Evolutionary conservation across 179 eudicot species (phyloP), one percentile per base, ranked within the genome.

Genomic region (Spergularia azorica): DNA sequence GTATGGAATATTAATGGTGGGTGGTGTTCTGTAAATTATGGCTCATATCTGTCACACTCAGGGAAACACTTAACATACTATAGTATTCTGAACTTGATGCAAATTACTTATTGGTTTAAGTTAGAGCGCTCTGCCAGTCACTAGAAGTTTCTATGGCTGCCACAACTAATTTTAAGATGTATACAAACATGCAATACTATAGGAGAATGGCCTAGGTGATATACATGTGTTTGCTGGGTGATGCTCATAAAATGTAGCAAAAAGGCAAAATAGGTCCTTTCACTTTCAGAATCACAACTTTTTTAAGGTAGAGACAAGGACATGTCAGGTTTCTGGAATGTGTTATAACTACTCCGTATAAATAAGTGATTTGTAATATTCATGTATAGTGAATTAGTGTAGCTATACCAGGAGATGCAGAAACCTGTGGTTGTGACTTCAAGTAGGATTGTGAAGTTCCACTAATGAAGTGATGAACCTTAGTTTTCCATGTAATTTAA

Each of bases 1-100:
- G 80, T 86, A 67, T 96, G 99, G 99, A 96, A 96, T 82, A 94
- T 96, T 76, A 92, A 92, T 77, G 99, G 99, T 96, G 83, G 76
- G 92, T 72, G 13, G 21, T 75, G 21, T 67, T 76, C 71, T 65
- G 75, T 60, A 11, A 48, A 50, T n/a, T 70, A 59, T 59, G 67
- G 58, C 60, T 59, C 51, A 61, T 51, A 5, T 18, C 32, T 71
- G 52, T 48, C 36, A 62, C 38, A n/a, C 59, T 69, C 50, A 15
- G 9, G 17, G 20, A 36, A 32, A 18, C 58, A 63, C 12, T 55
- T 55, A 17, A 18, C 36, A 68, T 64, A 21, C 26, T 43, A 50
- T 51, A 26, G 51, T 32, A 20, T 9, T 10, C 73, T 16, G 11
- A 8, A 16, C 36, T 46, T 46, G 71, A 32, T 69, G 36, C 66